Evolutionary conservation across 208 protist genomes (phyloP).

Genomic region (Leishmania guyanensis): DNA sequence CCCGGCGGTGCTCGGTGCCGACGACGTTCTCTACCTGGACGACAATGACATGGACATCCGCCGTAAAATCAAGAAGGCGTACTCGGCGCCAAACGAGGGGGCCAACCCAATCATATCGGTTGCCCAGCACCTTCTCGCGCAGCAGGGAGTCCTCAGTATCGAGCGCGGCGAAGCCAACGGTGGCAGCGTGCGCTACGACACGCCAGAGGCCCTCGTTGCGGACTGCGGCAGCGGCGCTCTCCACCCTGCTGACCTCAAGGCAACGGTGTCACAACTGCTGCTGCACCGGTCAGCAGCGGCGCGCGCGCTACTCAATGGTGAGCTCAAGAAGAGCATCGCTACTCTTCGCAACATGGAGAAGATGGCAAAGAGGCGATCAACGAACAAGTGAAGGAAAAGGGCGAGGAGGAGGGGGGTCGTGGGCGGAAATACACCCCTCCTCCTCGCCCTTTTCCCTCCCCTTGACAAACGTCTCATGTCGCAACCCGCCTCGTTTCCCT

Average conservation of each 20-base stretch:
- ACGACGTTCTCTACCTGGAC: slow-evolving; percentile 98
- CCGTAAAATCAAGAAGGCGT: slow-evolving; percentile 97
- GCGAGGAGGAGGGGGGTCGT: not conserved
- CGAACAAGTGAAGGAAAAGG: not conserved
- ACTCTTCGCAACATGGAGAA: slow-evolving; percentile 72
- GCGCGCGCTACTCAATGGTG: slow-evolving; percentile 46
- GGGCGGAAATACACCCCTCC: not conserved
- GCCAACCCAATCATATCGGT: slow-evolving; percentile 93
- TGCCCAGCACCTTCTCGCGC: slow-evolving; percentile 60
- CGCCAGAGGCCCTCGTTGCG: slow-evolving; percentile 35
- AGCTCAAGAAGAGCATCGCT: slow-evolving; percentile 70
- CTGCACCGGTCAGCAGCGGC: slow-evolving; percentile 36
- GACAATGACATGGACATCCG: slow-evolving; percentile 94
- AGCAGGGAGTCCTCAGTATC: slow-evolving; percentile 35
- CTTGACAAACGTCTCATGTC: not conserved
- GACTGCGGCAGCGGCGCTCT: slow-evolving; percentile 76
- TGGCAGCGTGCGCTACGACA: slow-evolving; percentile 57
- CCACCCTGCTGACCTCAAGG: slow-evolving; percentile 94
- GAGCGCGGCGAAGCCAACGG: slow-evolving; percentile 71
- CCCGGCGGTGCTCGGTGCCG: slow-evolving; percentile 83
- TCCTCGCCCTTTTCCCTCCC: not conserved
- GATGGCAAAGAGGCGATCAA: slow-evolving; percentile 68
- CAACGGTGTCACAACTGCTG: slow-evolving; percentile 72
- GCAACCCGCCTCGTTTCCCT: not conserved
- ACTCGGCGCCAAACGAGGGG: slow-evolving; percentile 86